Conservation (phyloP, 441 rosid species). For the Populus hybrid region DNA sequence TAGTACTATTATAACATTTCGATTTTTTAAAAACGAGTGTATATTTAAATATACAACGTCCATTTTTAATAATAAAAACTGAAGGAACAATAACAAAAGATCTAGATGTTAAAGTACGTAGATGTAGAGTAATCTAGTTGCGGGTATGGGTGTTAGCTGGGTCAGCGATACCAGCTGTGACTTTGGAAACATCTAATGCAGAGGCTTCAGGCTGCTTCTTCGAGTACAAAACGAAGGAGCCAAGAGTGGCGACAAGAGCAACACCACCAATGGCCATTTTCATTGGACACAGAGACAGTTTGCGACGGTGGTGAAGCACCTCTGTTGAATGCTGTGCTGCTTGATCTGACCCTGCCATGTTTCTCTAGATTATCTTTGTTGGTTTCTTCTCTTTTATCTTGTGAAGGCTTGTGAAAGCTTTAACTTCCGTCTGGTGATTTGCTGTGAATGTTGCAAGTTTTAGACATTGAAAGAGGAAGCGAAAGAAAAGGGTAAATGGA, state of each 20-base stretch:
- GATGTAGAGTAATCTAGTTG: neutral
- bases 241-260: slow-evolving; percentile 33
- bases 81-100: neutral
- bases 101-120: neutral
- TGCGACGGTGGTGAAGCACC: slow-evolving; percentile 37
- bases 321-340: slow-evolving; percentile 31
- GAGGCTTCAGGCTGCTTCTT: slow-evolving; percentile 71
- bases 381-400: neutral
- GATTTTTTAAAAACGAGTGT: no score
- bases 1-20: no score
- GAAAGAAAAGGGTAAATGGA: neutral
- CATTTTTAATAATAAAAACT: no score
- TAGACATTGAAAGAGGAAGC: neutral
- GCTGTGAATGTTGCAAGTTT: neutral
- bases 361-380: neutral
- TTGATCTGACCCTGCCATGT: slow-evolving; percentile 36
- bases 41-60: no score
- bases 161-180: slow-evolving; percentile 34
- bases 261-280: slow-evolving; percentile 37
- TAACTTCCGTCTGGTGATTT: neutral
- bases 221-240: slow-evolving; percentile 46
- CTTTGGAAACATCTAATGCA: slow-evolving; percentile 65
- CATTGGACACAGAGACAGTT: slow-evolving; percentile 19
- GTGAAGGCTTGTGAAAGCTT: neutral
- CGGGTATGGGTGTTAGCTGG: slow-evolving; percentile 49